A percentile compares a stretch with the other conserved stretches of the same genome.
These are phyloP conservation scores for Aeschynomene evenia DNA, from an alignment of 306 rosid species.

Conservation along the genomic window DNA sequence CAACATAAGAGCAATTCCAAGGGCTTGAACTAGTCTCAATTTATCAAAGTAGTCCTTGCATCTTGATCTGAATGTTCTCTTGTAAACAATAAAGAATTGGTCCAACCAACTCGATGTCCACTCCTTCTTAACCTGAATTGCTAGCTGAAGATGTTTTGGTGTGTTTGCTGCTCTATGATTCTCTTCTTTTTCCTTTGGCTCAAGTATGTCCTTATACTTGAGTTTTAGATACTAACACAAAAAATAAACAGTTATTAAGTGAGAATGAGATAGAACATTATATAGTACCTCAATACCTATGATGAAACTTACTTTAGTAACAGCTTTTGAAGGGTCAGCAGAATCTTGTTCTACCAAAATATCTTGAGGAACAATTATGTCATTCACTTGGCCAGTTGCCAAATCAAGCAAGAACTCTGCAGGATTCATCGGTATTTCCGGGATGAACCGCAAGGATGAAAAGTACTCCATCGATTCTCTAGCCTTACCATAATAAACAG, in stretches of 20 bases:
- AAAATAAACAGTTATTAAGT: conserved; percentile 19
- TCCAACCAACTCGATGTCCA: conserved; percentile 85
- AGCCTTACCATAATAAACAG: conserved; percentile 80
- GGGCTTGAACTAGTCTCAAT: conserved; percentile 78
- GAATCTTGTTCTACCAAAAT: conserved; percentile 43
- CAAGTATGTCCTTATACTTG: conserved; percentile 59
- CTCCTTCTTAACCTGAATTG: conserved; percentile 73
- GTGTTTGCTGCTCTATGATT: conserved; percentile 54
- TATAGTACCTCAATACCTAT: neutral
- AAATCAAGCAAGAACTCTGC: conserved; percentile 90
- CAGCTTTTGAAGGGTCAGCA: conserved; percentile 50
- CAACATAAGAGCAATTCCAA: conserved; percentile 79
- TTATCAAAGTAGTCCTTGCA: conserved; percentile 78
- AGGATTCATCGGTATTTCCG: conserved; percentile 91
- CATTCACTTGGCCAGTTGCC: conserved; percentile 85
- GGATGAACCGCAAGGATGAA: conserved; percentile 67
- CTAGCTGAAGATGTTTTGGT: conserved; percentile 75
- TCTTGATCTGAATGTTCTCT: conserved; percentile 82
- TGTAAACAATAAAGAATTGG: conserved; percentile 70
- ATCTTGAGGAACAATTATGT: conserved; percentile 69
- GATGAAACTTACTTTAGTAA: conserved; percentile 54
- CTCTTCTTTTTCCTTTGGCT: conserved; percentile 70
- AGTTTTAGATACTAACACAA: conserved; percentile 66
- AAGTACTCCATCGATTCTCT: conserved; percentile 72
- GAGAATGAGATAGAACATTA: conserved; percentile 5